Evolutionary conservation across 495 filamentous ascomycete species (phyloP).

Genomic region (Elasticomyces elasticus): DNA sequence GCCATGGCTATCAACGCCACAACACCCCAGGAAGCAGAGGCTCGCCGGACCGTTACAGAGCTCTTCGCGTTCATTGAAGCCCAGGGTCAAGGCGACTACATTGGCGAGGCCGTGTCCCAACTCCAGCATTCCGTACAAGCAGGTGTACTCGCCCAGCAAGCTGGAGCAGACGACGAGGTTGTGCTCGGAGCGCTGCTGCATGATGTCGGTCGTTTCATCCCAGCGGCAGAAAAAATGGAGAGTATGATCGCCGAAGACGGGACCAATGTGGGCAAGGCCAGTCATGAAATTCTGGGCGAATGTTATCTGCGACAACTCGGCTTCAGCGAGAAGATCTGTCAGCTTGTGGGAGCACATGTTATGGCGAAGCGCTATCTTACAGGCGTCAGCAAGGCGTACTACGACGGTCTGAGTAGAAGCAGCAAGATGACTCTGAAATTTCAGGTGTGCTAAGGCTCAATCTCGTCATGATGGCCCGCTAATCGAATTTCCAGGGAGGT

Average conservation of each 20-base stretch:
- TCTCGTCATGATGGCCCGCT: not conserved
- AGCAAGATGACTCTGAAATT: conserved; percentile 5
- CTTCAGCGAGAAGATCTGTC: conserved; percentile 12
- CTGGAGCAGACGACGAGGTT: conserved; percentile 4
- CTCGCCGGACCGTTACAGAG: not conserved
- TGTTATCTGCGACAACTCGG: conserved; percentile 6
- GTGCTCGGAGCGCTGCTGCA: conserved; percentile 6
- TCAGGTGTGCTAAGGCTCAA: not conserved
- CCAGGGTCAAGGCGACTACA: conserved; percentile 8
- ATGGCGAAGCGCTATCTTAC: conserved; percentile 9
- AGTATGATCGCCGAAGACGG: conserved; percentile 1
- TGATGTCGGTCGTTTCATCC: conserved; percentile 14
- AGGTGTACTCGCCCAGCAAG: conserved; percentile 2
- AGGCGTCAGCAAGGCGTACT: not conserved
- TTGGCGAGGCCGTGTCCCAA: conserved; percentile 5
- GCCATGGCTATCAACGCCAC: no score
- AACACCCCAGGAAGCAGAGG: not conserved
- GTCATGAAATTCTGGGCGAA: conserved; percentile 9
- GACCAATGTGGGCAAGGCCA: not conserved
- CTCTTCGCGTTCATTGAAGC: conserved; percentile 8
- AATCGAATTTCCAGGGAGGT: conserved; percentile 1
- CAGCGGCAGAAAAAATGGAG: conserved; percentile 5
- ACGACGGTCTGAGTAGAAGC: not conserved
- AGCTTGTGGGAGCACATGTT: conserved; percentile 9
- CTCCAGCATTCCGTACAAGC: conserved; percentile 7